phyloP scores from a whole-genome alignment of 306 rosid genomes.

The Trifolium pratense region DNA sequence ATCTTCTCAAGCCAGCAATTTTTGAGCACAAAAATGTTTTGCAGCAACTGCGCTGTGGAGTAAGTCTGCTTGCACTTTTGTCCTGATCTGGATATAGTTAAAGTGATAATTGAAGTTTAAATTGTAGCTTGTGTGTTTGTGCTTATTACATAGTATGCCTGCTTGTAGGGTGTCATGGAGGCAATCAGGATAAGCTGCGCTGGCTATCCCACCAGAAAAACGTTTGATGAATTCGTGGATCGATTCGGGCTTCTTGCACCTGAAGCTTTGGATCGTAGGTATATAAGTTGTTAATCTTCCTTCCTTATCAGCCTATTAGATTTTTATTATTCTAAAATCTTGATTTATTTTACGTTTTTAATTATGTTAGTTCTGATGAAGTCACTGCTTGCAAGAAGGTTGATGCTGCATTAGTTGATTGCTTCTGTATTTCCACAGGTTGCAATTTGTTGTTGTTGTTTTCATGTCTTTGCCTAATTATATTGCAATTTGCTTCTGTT shows the following conservation, averaged over 20 bases:
- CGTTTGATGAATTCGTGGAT: conserved; percentile 90
- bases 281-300: conserved; percentile 30
- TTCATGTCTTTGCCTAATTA: too few species aligned
- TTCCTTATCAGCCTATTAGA: conserved; percentile 37
- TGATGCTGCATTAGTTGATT: too few species aligned
- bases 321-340: conserved; percentile 32
- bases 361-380: conserved; percentile 74
- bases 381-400: conserved; percentile 82
- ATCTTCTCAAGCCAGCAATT: conserved; percentile 92
- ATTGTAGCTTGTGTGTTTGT: conserved; percentile 31
- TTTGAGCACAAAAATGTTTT: conserved; percentile 90
- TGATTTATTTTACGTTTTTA: conserved; percentile 43
- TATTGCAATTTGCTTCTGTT: too few species aligned
- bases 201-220: conserved; percentile 96
- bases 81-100: conserved; percentile 36
- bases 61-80: conserved; percentile 51
- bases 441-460: too few species aligned
- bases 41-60: conserved; percentile 99
- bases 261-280: conserved; percentile 88
- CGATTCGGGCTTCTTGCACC: conserved; percentile 97
- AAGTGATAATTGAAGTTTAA: conserved; percentile 29
- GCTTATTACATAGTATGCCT: conserved; percentile 29
- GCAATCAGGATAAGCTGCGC: conserved; percentile 99
- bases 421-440: too few species aligned
- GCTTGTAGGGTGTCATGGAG: conserved; percentile 94